phyloP scores from a whole-genome alignment of 352 stramenopile species.

The Albugo candida region DNA sequence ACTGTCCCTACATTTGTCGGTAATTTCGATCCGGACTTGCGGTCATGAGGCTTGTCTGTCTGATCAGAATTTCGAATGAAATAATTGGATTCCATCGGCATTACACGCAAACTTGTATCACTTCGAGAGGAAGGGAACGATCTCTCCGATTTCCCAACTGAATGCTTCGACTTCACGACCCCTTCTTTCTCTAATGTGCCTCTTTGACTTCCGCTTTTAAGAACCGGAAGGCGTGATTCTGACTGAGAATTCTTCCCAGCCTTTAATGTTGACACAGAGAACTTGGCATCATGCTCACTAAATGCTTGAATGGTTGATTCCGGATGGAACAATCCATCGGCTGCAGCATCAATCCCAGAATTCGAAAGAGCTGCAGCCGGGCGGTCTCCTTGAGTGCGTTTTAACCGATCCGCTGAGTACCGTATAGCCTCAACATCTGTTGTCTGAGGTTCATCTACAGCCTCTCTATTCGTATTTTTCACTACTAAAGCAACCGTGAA shows the following conservation, averaged over 20 bases:
- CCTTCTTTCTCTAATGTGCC: not conserved
- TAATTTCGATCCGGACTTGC: too few relatives aligned
- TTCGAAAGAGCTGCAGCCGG: conserved; percentile 12
- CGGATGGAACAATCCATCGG: conserved; percentile 56
- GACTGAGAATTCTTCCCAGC: conserved; percentile 3
- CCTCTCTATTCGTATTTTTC: too few relatives aligned
- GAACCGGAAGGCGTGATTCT: conserved; percentile 3
- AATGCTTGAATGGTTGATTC: conserved; percentile 59
- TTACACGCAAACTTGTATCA: conserved; percentile 37
- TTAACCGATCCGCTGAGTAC: too few relatives aligned
- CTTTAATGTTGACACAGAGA: conserved; percentile 14
- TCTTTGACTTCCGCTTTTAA: conserved; percentile 3
- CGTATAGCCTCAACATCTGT: too few relatives aligned
- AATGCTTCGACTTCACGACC: not conserved
- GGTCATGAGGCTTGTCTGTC: too few relatives aligned
- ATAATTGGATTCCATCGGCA: conserved; percentile 9
- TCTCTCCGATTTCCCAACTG: too few relatives aligned
- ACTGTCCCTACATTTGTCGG: too few relatives aligned
- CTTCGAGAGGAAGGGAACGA: conserved; percentile 20
- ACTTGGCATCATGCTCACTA: conserved; percentile 57
- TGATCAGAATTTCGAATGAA: too few relatives aligned
- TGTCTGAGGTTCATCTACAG: too few relatives aligned
- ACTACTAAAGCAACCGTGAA: too few relatives aligned
- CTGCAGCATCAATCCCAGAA: conserved; percentile 36
- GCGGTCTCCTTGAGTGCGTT: too few relatives aligned